Conservation (phyloP, 176 grass and related monocot genomes). For the bread wheat (Triticum aestivum) region DNA sequence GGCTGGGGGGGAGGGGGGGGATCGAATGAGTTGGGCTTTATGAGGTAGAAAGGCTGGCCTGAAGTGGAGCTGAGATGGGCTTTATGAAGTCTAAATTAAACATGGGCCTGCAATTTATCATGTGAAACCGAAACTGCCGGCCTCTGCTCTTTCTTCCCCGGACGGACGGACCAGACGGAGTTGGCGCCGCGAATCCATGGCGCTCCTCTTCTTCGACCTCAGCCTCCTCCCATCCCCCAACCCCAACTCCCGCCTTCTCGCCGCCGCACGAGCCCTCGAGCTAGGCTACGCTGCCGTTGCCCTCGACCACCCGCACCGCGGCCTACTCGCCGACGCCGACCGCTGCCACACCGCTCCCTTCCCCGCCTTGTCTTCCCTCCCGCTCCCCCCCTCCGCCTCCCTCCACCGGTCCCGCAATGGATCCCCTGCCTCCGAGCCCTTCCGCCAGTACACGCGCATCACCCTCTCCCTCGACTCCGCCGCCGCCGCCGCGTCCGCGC, state of each 20-base stretch:
- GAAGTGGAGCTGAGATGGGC: too few species aligned
- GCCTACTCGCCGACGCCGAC: conserved; percentile 52
- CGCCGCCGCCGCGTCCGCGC: conserved; percentile 30
- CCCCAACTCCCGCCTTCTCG: conserved; percentile 8
- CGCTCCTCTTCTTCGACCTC: conserved; percentile 56
- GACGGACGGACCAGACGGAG: too few species aligned
- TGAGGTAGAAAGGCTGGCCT: too few species aligned
- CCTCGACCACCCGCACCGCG: conserved; percentile 63
- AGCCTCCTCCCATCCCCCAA: conserved; percentile 41
- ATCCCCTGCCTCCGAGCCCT: conserved; percentile 28
- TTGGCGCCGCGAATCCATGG: conserved; percentile 25
- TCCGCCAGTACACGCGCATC: conserved; percentile 73
- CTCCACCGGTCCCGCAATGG: conserved; percentile 50
- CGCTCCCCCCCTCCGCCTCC: conserved; percentile 42
- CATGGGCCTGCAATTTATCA: background rate
- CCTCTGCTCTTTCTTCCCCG: background rate
- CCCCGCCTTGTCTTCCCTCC: conserved; percentile 53
- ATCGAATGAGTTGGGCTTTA: too few species aligned
- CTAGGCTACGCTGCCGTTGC: conserved; percentile 33
- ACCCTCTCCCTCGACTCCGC: conserved; percentile 59
- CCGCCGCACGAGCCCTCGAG: conserved; percentile 29
- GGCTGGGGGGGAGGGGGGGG: too few species aligned
- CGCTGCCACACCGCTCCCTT: conserved; percentile 50
- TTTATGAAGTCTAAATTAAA: too few species aligned
- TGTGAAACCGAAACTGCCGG: background rate